Percentiles rank a stretch among this genome's conserved stretches.
Evolutionary conservation across 306 rosid genomes (phyloP).

Genomic region (Medicago lupulina): DNA sequence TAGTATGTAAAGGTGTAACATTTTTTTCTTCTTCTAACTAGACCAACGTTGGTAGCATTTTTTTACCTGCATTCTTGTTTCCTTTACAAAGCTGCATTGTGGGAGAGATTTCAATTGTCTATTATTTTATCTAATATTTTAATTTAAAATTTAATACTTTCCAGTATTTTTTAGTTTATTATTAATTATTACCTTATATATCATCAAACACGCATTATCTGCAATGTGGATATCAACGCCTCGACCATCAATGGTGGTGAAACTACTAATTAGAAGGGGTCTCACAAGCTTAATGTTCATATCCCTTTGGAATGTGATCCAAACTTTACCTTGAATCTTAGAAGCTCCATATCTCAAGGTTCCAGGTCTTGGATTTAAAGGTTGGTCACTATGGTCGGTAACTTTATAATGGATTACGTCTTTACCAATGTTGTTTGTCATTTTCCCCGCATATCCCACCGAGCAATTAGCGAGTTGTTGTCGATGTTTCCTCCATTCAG

Average conservation of each 20-base stretch:
- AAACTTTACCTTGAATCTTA: neutral
- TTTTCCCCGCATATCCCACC: slow-evolving; percentile 32
- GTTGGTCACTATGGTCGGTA: neutral
- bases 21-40: too few species aligned
- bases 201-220: slow-evolving; percentile 10
- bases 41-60: too few species aligned
- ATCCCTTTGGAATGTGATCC: slow-evolving; percentile 42
- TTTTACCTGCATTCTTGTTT: too few species aligned
- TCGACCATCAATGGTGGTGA: neutral
- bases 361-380: slow-evolving; percentile 37
- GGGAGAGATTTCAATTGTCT: too few species aligned
- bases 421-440: neutral
- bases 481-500: slow-evolving; percentile 32
- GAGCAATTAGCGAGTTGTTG: slow-evolving; percentile 38
- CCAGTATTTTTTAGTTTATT: neutral
- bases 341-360: slow-evolving; percentile 46
- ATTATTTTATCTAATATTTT: too few species aligned
- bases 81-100: too few species aligned
- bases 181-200: slow-evolving; percentile 35
- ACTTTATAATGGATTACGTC: neutral
- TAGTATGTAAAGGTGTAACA: too few species aligned
- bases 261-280: slow-evolving; percentile 30
- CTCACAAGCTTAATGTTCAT: slow-evolving; percentile 37
- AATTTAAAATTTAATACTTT: too few species aligned
- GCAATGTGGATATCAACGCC: neutral